Evolutionary conservation across 2,329 filamentous ascomycete species (phyloP).

Genomic region (Lasiodiplodia hormozganensis): DNA sequence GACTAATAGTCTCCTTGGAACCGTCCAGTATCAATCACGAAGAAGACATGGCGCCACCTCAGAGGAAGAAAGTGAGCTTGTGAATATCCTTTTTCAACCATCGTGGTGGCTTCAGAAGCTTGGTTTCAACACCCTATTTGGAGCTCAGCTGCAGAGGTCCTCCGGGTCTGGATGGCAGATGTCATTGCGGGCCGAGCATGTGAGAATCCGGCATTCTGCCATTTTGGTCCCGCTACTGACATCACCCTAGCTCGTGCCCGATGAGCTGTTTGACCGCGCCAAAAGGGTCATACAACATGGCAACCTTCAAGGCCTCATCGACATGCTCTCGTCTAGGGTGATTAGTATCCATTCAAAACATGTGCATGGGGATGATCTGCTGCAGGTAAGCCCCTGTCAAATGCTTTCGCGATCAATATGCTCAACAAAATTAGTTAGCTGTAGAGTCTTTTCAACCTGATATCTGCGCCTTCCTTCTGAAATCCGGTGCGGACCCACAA

Average conservation of each 20-base stretch:
- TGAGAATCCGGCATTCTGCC: not conserved
- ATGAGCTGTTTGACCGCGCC: rapidly evolving
- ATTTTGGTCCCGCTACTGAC: not conserved
- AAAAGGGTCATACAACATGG: rapidly evolving
- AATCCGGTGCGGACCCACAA: not conserved
- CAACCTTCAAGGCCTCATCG: not conserved
- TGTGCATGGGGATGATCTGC: rapidly evolving
- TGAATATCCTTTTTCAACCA: not conserved
- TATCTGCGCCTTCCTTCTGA: not conserved
- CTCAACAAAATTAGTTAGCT: not conserved
- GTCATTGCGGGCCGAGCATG: not conserved
- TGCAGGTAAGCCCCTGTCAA: not conserved
- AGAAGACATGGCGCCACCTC: too few relatives aligned
- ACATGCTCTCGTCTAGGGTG: not conserved
- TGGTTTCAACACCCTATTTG: not conserved
- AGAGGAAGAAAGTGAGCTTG: not conserved
- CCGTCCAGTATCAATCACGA: not conserved
- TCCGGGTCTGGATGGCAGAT: not conserved
- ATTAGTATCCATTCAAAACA: not conserved
- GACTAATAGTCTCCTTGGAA: not conserved
- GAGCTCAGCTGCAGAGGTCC: not conserved
- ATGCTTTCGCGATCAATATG: not conserved
- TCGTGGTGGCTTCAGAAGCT: constrained; percentile 8
- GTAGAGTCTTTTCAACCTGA: not conserved
- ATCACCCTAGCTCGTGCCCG: not conserved